Evolutionary conservation across 2,329 filamentous ascomycete species (phyloP), one percentile per base, ranked within the genome.

Genomic region (Cladosporium sp.): DNA sequence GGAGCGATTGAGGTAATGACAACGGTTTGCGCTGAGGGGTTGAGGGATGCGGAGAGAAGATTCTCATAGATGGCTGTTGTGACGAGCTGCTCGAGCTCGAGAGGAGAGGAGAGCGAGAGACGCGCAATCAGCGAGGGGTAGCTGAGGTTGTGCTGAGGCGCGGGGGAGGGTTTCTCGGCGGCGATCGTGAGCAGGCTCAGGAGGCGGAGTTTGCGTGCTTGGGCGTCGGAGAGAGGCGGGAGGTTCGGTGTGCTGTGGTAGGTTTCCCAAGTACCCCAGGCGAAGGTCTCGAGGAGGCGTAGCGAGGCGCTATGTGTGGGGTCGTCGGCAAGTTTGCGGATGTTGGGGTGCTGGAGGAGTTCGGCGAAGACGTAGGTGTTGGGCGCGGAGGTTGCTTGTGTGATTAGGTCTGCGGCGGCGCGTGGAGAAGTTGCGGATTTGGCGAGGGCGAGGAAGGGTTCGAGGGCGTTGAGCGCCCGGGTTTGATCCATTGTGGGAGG

Each of bases 301-400:
- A 93, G 77, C 70, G 89, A 74, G 38, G 70, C 62, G 6, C 77
- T 73, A 63, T 85, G 81, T 45, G 95, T 86, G 34, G 77, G 67
- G n/a, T 82, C 76, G 37, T 72, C 72, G 22, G 76, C 70, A 42
- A 97, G 83, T 10, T 81, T 78, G 70, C 93, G 87, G 60, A 97
- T 84, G 62, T 89, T 83, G 0, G 87, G 83, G 1, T 84, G 83
- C 62, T 87, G 80, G 35, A 98, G 83, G n/a, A 98, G 84, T 73
- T 97, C 92, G 60, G 87, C 83, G 74, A 98, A 98, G 72, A 97
- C 80, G 70, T 86, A 98, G 59, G 91, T 95, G 70, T 90, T 88
- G 28, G 87, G 83, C 52, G 85, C 85, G n/a, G 89, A 90, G 46
- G 90, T 97, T 56, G 91, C 93, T 72, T 90, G 88, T 42, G 79